Base-by-base conservation (phyloP, 1,139 yeast species). In the Pichia sp. region DNA sequence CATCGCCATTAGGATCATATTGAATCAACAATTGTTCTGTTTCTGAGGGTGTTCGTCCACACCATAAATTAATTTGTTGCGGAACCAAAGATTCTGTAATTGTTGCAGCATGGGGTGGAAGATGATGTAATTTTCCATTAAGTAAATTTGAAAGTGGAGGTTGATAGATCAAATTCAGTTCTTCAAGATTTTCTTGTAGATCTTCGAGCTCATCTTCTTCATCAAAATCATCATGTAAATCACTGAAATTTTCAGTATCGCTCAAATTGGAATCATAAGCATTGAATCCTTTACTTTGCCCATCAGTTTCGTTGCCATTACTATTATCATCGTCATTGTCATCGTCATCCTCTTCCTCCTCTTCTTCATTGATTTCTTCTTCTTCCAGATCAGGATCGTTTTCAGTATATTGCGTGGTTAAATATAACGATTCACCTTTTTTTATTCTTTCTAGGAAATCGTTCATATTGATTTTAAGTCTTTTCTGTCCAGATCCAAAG, bases 61-160 rank as follows among this genome's bases (percentile, higher is more conserved):
- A 70, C 92, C 92, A 83, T 11, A 82, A 61, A 57, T 83, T 83
- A 35, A 83, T 77, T 57, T 82, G 90, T 60, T 83, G 90, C 1
- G 89, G 81, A 2, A 75, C 62, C 12, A 82, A 61, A 2, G 59
- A 59, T 7, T 61, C 50, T 32, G 80, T 61, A 4, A 76, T 58
- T 1, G 55, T 50, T 0, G 82, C 81, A 11, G 58, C 56, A 16
- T 73, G 53, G 1, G 82, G 76, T 10, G 79, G 57, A 20, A 52
- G 27, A 2, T 48, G 43, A 16, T 54, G 28, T 22, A 50, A 35
- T 1, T 55, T 46, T 3, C 34, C 40, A 27, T 43, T 32, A 2
- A 41, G 30, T 24, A 78, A 59, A 36, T 67, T 67, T 1, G 80
- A 71, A 50, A 82, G 64, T 3, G 90, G 90, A 8, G 80, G 78